A percentile compares a stretch with the other conserved stretches of the same genome.
Evolutionary conservation across 163 green algal genomes (phyloP).

Genomic region (Prototheca wickerhamii): DNA sequence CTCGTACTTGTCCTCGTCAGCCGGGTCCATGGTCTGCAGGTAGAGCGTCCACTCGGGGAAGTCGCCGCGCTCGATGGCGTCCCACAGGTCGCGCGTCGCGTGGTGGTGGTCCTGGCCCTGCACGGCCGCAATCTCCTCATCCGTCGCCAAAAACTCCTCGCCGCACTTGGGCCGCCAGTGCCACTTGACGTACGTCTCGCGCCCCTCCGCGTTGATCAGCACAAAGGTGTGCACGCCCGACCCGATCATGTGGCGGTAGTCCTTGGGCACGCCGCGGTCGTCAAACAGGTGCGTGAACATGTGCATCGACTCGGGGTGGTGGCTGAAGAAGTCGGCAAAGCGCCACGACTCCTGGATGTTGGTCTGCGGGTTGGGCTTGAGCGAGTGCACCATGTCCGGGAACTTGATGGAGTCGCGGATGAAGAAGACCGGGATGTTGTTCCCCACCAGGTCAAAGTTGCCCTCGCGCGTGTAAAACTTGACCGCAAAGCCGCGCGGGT

Average conservation of each 20-base stretch:
- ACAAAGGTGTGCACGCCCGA: slow-evolving; percentile 93
- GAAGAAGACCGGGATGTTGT: slow-evolving; percentile 94
- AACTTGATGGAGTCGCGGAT: slow-evolving; percentile 94
- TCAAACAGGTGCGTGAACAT: slow-evolving; percentile 95
- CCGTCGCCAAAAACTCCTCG: slow-evolving; percentile 73
- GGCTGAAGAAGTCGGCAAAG: slow-evolving; percentile 94
- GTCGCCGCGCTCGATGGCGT: slow-evolving; percentile 74
- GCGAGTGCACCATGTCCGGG: slow-evolving; percentile 90
- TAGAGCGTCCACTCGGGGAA: slow-evolving; percentile 87
- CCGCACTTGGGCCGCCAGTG: slow-evolving; percentile 85
- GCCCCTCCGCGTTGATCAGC: slow-evolving; percentile 65
- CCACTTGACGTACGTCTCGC: slow-evolving; percentile 86
- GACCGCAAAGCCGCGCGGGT: slow-evolving; percentile 90
- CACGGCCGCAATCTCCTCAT: slow-evolving; percentile 73
- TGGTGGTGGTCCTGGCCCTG: slow-evolving; percentile 86
- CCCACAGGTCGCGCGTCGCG: slow-evolving; percentile 83
- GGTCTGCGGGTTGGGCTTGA: slow-evolving; percentile 90
- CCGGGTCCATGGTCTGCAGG: slow-evolving; percentile 87
- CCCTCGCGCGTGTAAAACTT: slow-evolving; percentile 97
- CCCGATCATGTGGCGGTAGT: slow-evolving; percentile 87
- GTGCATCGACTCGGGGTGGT: slow-evolving; percentile 82
- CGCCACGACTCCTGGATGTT: slow-evolving; percentile 82
- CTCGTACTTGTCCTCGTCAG: slow-evolving; percentile 80
- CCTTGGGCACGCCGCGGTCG: slow-evolving; percentile 76
- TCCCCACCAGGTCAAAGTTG: slow-evolving; percentile 88